Percentiles rank a stretch among this genome's conserved stretches.
These are phyloP conservation scores for Mycena sanguinolenta DNA, from an alignment of 768 basidiomycete genomes.

Conservation along the genomic window DNA sequence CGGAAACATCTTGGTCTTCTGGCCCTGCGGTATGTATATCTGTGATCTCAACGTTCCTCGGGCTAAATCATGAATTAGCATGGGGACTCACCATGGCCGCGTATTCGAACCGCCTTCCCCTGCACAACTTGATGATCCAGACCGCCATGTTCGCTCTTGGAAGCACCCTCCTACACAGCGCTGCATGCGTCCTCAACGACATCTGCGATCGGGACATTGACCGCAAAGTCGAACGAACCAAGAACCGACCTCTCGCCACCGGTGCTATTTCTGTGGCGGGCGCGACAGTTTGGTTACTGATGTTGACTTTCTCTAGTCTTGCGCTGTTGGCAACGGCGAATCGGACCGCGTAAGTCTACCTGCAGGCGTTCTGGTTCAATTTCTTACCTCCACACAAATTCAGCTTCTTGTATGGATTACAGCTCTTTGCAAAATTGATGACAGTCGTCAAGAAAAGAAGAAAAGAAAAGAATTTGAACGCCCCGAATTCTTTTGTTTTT, in stretches of 20 bases:
- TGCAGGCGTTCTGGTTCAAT: not conserved
- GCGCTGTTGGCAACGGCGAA: not conserved
- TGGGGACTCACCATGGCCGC: constrained; percentile 40
- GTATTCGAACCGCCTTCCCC: constrained; percentile 27
- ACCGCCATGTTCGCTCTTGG: constrained; percentile 30
- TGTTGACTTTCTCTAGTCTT: constrained; percentile 4
- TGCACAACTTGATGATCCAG: constrained; percentile 22
- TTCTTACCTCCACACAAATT: not conserved
- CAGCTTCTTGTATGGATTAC: constrained; percentile 37
- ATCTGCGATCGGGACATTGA: constrained; percentile 45
- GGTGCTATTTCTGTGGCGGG: constrained; percentile 38
- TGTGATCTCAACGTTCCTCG: too few species aligned
- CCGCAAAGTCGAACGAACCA: constrained; percentile 43
- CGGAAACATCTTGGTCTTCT: constrained; percentile 39
- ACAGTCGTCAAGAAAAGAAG: too few species aligned
- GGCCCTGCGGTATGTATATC: constrained; percentile 28
- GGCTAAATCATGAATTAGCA: constrained; percentile 11
- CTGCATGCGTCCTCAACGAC: constrained; percentile 46
- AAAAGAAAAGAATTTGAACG: too few species aligned
- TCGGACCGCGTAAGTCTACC: not conserved
- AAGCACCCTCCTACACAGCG: constrained; percentile 38
- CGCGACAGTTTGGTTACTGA: not conserved
- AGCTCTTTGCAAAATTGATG: too few species aligned
- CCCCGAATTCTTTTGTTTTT: too few species aligned
- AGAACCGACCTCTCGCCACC: constrained; percentile 39